Percentiles rank a stretch among this genome's conserved stretches.
phyloP scores from a whole-genome alignment of 345 rosid species.

The Diplotaxis tenuifolia region DNA sequence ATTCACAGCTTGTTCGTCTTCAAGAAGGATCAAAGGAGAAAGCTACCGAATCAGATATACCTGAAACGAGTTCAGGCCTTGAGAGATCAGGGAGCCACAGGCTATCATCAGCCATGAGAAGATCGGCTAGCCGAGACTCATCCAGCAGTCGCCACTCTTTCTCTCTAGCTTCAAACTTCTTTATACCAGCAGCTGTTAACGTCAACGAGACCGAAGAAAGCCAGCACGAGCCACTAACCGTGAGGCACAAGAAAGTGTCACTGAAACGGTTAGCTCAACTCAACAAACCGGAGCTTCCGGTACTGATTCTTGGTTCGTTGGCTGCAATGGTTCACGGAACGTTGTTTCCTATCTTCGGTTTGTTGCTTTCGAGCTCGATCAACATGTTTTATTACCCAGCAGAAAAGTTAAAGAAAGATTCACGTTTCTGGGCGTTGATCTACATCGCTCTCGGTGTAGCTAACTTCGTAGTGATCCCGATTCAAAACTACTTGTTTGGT shows the following conservation, averaged over 20 bases:
- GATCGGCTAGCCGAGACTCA: conserved; percentile 33
- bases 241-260: conserved; percentile 50
- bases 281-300: conserved; percentile 71
- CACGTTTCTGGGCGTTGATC: conserved; percentile 57
- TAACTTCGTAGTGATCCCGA: conserved; percentile 42
- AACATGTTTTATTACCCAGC: conserved; percentile 61
- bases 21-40: conserved; percentile 59
- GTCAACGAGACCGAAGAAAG: conserved; percentile 13
- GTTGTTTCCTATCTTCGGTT: conserved; percentile 70
- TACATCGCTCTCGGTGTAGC: conserved; percentile 45
- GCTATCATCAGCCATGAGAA: conserved; percentile 35
- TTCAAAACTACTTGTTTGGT: conserved; percentile 71
- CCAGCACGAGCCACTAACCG: neutral
- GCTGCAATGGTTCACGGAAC: conserved; percentile 68
- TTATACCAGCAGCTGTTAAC: conserved; percentile 24
- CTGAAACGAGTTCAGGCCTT: conserved; percentile 16
- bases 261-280: conserved; percentile 56
- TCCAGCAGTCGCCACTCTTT: conserved; percentile 35
- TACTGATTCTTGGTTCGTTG: conserved; percentile 51
- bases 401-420: conserved; percentile 44
- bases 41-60: conserved; percentile 31
- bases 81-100: conserved; percentile 34
- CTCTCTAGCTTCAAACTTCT: conserved; percentile 18
- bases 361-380: conserved; percentile 63
- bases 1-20: conserved; percentile 68